Evolutionary conservation across 1,284 basidiomycete species (phyloP).

Genomic region (Ceratobasidium papillatum): DNA sequence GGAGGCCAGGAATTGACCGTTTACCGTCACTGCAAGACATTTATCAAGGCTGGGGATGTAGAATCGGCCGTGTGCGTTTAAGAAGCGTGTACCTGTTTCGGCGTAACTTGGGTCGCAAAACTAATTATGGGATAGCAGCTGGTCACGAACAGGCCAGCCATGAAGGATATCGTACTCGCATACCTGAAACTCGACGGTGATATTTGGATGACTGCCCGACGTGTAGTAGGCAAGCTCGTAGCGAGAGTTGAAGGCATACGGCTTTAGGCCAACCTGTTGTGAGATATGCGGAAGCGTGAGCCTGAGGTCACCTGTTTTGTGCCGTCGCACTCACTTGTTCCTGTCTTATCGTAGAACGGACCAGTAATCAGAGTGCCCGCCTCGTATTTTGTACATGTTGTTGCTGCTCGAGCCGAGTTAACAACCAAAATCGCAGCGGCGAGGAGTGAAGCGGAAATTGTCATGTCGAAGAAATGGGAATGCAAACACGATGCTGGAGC

Average conservation of each 20-base stretch:
- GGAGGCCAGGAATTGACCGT: not conserved
- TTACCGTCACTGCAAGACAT: slow-evolving; percentile 9
- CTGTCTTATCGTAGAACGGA: not conserved
- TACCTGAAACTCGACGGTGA: slow-evolving; percentile 1
- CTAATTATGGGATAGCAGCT: not conserved
- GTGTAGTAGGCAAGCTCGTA: not conserved
- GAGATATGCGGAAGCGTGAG: not conserved
- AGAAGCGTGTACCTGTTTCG: not conserved
- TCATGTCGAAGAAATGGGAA: not conserved
- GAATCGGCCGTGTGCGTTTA: not conserved
- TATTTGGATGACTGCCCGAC: not conserved
- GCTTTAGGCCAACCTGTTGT: slow-evolving; percentile 1
- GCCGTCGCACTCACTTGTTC: not conserved
- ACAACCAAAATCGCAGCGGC: not conserved
- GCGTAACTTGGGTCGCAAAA: not conserved
- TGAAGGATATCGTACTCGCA: not conserved
- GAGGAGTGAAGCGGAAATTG: not conserved
- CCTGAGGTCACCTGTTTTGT: not conserved
- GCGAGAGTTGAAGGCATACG: not conserved
- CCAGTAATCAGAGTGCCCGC: not conserved
- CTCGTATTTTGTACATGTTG: not conserved
- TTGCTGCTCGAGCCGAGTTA: not conserved
- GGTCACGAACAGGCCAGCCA: not conserved
- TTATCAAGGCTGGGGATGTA: not conserved
- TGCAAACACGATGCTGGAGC: too few relatives aligned